Percentiles rank a stretch among this genome's conserved stretches.
Conservation (phyloP, 208 protist genomes). For the Porcisia hertigi region DNA sequence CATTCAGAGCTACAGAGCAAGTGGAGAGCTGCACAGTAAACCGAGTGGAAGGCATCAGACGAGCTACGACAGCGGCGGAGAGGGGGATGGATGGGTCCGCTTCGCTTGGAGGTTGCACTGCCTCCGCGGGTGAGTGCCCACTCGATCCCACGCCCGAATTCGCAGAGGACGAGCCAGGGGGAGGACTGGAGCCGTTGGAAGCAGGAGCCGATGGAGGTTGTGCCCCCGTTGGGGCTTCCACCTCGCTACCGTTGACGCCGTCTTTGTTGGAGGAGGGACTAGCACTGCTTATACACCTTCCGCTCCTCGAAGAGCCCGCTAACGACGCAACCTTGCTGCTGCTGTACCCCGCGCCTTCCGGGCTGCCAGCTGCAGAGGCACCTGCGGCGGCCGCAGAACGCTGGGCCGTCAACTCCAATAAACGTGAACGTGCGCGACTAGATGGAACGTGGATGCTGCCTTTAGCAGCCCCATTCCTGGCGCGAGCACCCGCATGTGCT, state of each 20-base stretch:
- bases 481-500: background rate
- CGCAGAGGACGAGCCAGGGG: background rate
- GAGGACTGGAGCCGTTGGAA: background rate
- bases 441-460: background rate
- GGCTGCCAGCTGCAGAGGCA: background rate
- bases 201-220: background rate
- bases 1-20: conserved; percentile 11
- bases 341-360: background rate
- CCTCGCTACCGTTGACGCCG: background rate
- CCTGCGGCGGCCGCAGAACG: background rate
- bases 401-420: background rate
- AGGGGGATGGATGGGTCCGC: conserved; percentile 6
- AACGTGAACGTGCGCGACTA: background rate
- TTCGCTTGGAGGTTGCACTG: too few relatives aligned
- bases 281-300: background rate
- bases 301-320: background rate
- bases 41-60: conserved; percentile 15
- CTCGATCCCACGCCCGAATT: background rate
- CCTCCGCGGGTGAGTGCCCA: background rate
- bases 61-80: conserved; percentile 16
- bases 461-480: background rate
- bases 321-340: background rate
- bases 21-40: conserved; percentile 15
- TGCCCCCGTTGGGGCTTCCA: background rate
- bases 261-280: background rate